A percentile compares a stretch with the other conserved stretches of the same genome.
Evolutionary conservation across 371 early-diverging fungal genomes (phyloP).

Genomic region (Mortierella sp.): DNA sequence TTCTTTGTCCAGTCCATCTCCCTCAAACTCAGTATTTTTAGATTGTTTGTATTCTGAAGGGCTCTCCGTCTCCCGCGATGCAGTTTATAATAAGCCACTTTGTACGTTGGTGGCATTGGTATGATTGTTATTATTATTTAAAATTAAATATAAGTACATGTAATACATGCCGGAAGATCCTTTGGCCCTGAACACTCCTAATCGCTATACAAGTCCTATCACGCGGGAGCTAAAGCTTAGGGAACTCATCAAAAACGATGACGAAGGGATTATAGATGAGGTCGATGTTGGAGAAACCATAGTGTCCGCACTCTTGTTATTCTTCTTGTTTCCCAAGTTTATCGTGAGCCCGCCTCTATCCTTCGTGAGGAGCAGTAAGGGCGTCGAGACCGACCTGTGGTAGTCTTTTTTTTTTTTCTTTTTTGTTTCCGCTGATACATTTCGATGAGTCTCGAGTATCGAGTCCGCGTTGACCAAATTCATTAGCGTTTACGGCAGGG

Average conservation of each 20-base stretch:
- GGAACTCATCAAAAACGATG: conserved; percentile 4
- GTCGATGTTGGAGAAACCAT: conserved; percentile 14
- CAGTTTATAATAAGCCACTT: too few species aligned
- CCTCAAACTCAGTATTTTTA: too few species aligned
- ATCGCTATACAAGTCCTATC: conserved; percentile 27
- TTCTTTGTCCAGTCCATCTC: too few species aligned
- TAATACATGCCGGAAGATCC: conserved; percentile 33
- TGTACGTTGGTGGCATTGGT: too few species aligned
- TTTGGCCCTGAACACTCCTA: conserved; percentile 28
- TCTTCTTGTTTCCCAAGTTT: not conserved
- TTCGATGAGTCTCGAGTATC: conserved; percentile 4
- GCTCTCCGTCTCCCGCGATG: too few species aligned
- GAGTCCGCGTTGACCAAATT: not conserved
- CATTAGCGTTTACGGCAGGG: not conserved
- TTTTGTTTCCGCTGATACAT: conserved; percentile 5
- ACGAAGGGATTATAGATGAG: conserved; percentile 15
- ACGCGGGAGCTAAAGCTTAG: conserved; percentile 32
- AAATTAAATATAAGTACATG: not conserved
- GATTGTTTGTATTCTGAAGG: too few species aligned
- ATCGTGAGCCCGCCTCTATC: not conserved
- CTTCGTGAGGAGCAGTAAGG: conserved; percentile 11
- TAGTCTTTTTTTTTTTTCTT: conserved; percentile 5
- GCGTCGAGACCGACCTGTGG: conserved; percentile 37
- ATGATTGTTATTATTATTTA: too few species aligned
- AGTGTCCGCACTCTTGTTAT: not conserved